These are phyloP conservation scores for Rhytidhysteron rufulum DNA, from an alignment of 2,329 filamentous ascomycete species.

Conservation along the genomic window DNA sequence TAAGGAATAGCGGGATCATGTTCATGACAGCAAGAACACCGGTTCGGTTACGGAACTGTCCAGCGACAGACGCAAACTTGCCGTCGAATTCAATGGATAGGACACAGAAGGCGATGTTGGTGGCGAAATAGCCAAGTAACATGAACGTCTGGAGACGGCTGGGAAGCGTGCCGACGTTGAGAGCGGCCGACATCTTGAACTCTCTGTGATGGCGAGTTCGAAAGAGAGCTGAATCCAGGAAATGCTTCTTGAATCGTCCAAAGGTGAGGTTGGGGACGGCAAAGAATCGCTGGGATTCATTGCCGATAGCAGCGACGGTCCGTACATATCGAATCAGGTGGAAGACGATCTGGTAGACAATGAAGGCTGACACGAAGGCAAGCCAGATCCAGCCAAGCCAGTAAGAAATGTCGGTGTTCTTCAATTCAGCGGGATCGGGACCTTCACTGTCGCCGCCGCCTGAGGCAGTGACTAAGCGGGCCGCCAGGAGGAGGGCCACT, in stretches of 20 bases:
- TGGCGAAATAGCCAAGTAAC: constrained; percentile 46
- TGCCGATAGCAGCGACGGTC: constrained; percentile 70
- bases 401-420: constrained; percentile 33
- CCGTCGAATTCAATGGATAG: constrained; percentile 60
- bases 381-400: constrained; percentile 49
- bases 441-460: constrained; percentile 14
- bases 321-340: constrained; percentile 65
- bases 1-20: constrained; percentile 72
- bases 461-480: constrained; percentile 23
- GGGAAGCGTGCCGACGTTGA: constrained; percentile 48
- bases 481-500: constrained; percentile 6
- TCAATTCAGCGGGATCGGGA: constrained; percentile 18
- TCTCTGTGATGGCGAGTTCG: constrained; percentile 48
- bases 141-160: constrained; percentile 47
- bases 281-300: constrained; percentile 78
- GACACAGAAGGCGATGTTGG: constrained; percentile 45
- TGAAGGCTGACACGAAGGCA: constrained; percentile 58
- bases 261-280: constrained; percentile 54
- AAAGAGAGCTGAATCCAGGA: constrained; percentile 46
- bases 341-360: constrained; percentile 63
- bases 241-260: constrained; percentile 44
- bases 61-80: constrained; percentile 73
- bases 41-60: constrained; percentile 59
- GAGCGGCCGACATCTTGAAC: constrained; percentile 47
- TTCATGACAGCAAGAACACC: constrained; percentile 70